Evolutionary conservation across 768 basidiomycete genomes (phyloP), one percentile per base, ranked within the genome.

Genomic region (Xerocomellus intermedius): DNA sequence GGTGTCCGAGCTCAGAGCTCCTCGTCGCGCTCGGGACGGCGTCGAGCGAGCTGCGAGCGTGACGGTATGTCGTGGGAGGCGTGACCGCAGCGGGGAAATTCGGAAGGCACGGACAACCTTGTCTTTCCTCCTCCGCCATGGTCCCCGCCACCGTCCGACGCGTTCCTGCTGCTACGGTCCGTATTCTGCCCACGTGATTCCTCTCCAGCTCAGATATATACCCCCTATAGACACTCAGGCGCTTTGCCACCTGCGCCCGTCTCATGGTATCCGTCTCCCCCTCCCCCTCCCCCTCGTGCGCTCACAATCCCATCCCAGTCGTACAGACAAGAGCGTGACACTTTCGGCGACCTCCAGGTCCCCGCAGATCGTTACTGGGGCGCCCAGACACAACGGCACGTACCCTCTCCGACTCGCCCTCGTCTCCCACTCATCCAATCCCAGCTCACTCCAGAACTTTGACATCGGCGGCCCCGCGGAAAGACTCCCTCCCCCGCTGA

Each of bases 381-480:
- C 56, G 95, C 95, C 17, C 97, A 98, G 74, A 99, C 97, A 14
- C 96, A 98, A 69, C 82, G 97, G 91, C 89, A 62, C 22, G 75
- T 67, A 8, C 28, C 4, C 36, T 7, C 24, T 8, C 41, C 16
- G 10, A 26, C 4, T 8, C 14, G 4, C 32, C 35, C 17, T 28
- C 22, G 6, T 12, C 43, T 17, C 42, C 28, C n/a, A 3, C 60
- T 65, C 48, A 73, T 46, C 46, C 48, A 8, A 8, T 46, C 17
- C 2, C 28, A 92, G 93, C 42, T 96, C 94, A 19, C 78, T 98
- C 57, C 90, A 95, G 73, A 99, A 99, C 73, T 99, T 99, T 64
- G 95, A 99, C 69, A 99, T 99, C 63, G 97, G 97, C 55, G 97
- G 97, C 19, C 86, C 90, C 19, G 77, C 92, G 2, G 97, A 99